Percentiles rank a stretch among this genome's conserved stretches.
Evolutionary conservation across 192 early-diverging fungal genomes (phyloP).

Genomic region (Linderina pennispora): DNA sequence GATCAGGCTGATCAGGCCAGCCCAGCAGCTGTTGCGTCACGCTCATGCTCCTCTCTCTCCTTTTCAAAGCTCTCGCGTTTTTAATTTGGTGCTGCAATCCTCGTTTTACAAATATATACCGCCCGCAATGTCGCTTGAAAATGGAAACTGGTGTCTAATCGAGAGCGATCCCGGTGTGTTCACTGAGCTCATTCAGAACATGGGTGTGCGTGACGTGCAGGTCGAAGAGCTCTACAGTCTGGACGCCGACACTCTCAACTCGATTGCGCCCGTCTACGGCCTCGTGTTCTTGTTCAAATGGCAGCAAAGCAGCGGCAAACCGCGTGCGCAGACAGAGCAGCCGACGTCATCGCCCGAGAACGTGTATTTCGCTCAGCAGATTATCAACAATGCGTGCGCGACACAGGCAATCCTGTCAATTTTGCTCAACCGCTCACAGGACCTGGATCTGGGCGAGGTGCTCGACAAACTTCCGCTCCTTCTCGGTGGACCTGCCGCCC

Average conservation of each 20-base stretch:
- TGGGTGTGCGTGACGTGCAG: slow-evolving; percentile 66
- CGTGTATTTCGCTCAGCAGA: slow-evolving; percentile 71
- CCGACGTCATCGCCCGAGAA: slow-evolving; percentile 20
- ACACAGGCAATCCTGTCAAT: slow-evolving; percentile 80
- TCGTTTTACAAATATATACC: too few species aligned
- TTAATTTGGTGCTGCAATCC: too few species aligned
- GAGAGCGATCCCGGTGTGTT: slow-evolving; percentile 88
- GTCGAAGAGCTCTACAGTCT: slow-evolving; percentile 78
- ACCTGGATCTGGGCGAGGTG: slow-evolving; percentile 65
- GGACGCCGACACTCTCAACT: slow-evolving; percentile 54
- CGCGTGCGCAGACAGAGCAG: background rate
- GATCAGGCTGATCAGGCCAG: too few species aligned
- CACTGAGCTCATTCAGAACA: slow-evolving; percentile 70
- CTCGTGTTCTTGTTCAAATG: slow-evolving; percentile 83
- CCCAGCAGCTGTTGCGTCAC: too few species aligned
- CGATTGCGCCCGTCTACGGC: slow-evolving; percentile 68
- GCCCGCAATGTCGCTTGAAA: slow-evolving; percentile 39
- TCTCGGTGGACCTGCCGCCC: slow-evolving; percentile 63
- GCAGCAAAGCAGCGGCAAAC: slow-evolving; percentile 20
- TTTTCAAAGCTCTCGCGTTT: too few species aligned
- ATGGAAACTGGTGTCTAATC: slow-evolving; percentile 81
- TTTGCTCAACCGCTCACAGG: slow-evolving; percentile 52
- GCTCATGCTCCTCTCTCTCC: too few species aligned
- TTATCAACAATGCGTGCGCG: slow-evolving; percentile 80
- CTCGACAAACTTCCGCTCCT: slow-evolving; percentile 61